Evolutionary conservation across 306 rosid genomes (phyloP).

Genomic region (apple (Malus domestica)): DNA sequence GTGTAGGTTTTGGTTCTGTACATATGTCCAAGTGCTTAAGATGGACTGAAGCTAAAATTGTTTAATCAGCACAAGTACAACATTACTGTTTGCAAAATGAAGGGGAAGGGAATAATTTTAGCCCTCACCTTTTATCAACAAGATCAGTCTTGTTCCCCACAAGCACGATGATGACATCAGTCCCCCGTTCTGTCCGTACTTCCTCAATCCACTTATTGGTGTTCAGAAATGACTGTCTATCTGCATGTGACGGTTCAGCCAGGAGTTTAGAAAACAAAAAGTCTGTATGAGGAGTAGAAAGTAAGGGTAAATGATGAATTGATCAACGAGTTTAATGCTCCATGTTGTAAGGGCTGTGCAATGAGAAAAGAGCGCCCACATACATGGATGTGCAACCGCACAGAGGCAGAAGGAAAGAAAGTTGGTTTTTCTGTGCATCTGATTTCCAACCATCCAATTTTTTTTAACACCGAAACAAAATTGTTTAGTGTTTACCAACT

Average conservation of each 20-base stretch:
- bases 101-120: not conserved
- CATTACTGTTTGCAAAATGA: not conserved
- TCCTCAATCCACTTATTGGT: slow-evolving; percentile 93
- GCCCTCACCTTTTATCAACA: slow-evolving; percentile 82
- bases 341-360: not conserved
- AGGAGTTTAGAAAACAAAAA: slow-evolving; percentile 20
- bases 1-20: not conserved
- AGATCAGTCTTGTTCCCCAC: slow-evolving; percentile 99
- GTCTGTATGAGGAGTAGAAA: not conserved
- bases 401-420: not conserved
- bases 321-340: not conserved
- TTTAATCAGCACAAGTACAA: not conserved
- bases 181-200: slow-evolving; percentile 87
- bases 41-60: not conserved
- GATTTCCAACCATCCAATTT: not conserved
- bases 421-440: not conserved
- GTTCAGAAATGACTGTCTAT: slow-evolving; percentile 86
- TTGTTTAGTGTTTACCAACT: not conserved
- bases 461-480: not conserved
- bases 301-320: not conserved
- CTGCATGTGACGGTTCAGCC: slow-evolving; percentile 40
- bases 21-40: not conserved
- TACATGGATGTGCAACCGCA: slow-evolving; percentile 2
- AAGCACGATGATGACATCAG: slow-evolving; percentile 90
- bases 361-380: not conserved